Evolutionary conservation across 1,284 basidiomycete species (phyloP).

Genomic region (Tremellales sp.): DNA sequence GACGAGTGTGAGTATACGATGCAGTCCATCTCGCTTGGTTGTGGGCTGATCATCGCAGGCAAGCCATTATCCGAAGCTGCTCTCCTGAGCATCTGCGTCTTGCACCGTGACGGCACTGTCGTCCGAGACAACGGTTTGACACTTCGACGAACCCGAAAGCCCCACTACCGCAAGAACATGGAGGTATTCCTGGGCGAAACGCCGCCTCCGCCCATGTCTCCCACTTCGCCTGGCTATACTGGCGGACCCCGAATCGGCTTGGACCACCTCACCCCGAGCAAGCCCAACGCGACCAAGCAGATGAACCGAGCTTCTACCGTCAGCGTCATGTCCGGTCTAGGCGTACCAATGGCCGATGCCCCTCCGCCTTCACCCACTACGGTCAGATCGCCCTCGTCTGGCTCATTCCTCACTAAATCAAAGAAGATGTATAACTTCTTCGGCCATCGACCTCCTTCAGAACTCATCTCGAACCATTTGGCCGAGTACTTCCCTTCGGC

Average conservation of each 20-base stretch:
- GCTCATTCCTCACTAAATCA: slow-evolving; percentile 39
- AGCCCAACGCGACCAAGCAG: slow-evolving; percentile 51
- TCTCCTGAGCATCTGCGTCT: slow-evolving; percentile 78
- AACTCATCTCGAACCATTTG: slow-evolving; percentile 93
- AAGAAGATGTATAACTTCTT: slow-evolving; percentile 87
- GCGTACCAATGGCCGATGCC: slow-evolving; percentile 57
- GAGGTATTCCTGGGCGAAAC: slow-evolving; percentile 61
- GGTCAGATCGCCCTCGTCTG: slow-evolving; percentile 42
- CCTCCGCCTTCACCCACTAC: slow-evolving; percentile 46
- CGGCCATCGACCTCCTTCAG: slow-evolving; percentile 93
- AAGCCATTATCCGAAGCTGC: slow-evolving; percentile 77
- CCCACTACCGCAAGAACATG: slow-evolving; percentile 53
- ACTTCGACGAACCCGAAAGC: slow-evolving; percentile 56
- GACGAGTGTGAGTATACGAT: slow-evolving; percentile 54
- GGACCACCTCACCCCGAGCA: slow-evolving; percentile 13
- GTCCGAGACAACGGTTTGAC: slow-evolving; percentile 73
- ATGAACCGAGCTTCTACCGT: slow-evolving; percentile 90
- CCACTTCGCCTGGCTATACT: slow-evolving; percentile 50
- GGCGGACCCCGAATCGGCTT: slow-evolving; percentile 21
- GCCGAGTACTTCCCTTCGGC: slow-evolving; percentile 94
- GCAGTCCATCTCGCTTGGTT: not conserved
- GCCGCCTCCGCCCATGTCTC: slow-evolving; percentile 49
- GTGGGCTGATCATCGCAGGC: slow-evolving; percentile 11
- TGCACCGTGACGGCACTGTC: slow-evolving; percentile 62
- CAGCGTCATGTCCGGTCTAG: slow-evolving; percentile 88